These are phyloP conservation scores for Diaporthe nobilis DNA, from an alignment of 2,329 filamentous ascomycete genomes.

Conservation along the genomic window DNA sequence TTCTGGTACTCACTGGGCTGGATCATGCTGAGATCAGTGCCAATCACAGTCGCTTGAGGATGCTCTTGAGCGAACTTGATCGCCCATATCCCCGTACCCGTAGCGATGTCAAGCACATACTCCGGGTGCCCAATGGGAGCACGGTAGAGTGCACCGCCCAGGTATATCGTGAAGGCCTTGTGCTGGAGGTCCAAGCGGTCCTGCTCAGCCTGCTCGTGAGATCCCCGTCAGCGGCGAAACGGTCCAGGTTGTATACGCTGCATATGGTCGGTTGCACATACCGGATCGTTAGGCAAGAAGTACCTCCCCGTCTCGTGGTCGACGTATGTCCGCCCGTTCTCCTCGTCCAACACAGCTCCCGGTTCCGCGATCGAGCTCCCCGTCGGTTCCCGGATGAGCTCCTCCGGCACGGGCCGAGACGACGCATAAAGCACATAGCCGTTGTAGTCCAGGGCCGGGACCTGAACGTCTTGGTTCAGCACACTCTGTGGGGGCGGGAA, in stretches of 20 bases:
- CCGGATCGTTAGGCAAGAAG: constrained; percentile 31
- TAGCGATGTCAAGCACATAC: constrained; percentile 36
- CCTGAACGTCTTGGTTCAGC: neutral
- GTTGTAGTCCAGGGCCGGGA: neutral
- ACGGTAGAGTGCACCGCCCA: constrained; percentile 31
- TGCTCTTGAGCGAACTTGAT: constrained; percentile 36
- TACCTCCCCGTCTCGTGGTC: constrained; percentile 29
- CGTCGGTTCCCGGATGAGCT: constrained; percentile 22
- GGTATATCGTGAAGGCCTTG: constrained; percentile 25
- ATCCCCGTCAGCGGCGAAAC: neutral
- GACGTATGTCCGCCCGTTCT: constrained; percentile 21
- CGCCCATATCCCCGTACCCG: constrained; percentile 40
- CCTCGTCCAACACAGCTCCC: neutral
- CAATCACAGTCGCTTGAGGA: constrained; percentile 36
- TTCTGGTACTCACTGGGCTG: constrained; percentile 26
- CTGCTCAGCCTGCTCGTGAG: constrained; percentile 19
- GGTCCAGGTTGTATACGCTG: neutral
- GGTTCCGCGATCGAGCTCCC: constrained; percentile 27
- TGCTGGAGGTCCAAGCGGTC: constrained; percentile 38
- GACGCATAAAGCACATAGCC: constrained; percentile 18
- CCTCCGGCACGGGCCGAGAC: neutral
- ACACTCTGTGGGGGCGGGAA: neutral
- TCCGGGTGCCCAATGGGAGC: constrained; percentile 18
- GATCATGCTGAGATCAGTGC: constrained; percentile 40
- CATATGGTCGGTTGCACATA: neutral